A percentile compares a stretch with the other conserved stretches of the same genome.
Evolutionary conservation across 2,329 filamentous ascomycete species (phyloP).

Genomic region (Stachybotrys chartarum): DNA sequence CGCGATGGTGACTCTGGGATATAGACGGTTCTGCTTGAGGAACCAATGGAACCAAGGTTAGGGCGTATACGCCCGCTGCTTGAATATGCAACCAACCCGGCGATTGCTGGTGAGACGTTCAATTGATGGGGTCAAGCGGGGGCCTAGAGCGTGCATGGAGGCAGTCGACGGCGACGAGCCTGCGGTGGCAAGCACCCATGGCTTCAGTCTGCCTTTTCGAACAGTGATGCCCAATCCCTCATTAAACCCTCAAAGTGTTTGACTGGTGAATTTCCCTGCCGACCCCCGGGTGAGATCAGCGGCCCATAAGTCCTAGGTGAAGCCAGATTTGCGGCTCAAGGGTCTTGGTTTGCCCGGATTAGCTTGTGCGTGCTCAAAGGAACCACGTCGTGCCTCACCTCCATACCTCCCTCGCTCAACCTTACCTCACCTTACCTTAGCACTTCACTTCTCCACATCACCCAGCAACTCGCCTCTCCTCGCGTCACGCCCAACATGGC

Average conservation of each 20-base stretch:
- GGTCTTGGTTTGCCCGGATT: constrained; percentile 12
- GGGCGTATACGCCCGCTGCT: too few species aligned
- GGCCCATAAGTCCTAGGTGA: constrained; percentile 20
- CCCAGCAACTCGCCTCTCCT: constrained; percentile 15
- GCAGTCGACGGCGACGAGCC: neutral
- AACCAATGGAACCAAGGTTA: too few species aligned
- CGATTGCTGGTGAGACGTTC: too few species aligned
- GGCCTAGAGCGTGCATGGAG: neutral
- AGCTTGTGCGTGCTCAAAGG: constrained; percentile 20
- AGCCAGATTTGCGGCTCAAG: constrained; percentile 23
- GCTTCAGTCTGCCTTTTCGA: neutral
- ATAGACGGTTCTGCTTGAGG: too few species aligned
- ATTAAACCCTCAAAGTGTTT: neutral
- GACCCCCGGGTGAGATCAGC: neutral
- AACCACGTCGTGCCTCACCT: constrained; percentile 19
- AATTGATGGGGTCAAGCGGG: too few species aligned
- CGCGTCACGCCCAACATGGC: constrained; percentile 36
- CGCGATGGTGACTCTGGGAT: too few species aligned
- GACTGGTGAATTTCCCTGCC: neutral
- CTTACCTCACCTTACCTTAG: constrained; percentile 17
- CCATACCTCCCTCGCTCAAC: constrained; percentile 14
- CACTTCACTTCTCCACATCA: constrained; percentile 19
- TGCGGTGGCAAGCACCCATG: neutral
- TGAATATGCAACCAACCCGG: too few species aligned
- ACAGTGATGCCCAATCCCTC: neutral